Conservation (phyloP, 78 protist species). For the Planoprotostelium fungivorum region DNA sequence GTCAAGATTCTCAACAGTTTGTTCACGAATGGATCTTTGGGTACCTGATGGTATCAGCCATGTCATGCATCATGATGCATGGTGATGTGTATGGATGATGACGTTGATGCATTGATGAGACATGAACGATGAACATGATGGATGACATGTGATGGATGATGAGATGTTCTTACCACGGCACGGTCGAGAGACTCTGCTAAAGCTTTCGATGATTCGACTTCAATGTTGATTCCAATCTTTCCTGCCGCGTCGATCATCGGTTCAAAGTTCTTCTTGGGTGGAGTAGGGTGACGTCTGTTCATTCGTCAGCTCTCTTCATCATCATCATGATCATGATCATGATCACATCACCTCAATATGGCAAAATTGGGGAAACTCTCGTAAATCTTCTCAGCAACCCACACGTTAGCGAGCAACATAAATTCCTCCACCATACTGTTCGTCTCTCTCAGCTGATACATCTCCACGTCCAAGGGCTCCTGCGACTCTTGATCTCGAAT, state of each 20-base stretch:
- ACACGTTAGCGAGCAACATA: slow-evolving; percentile 92
- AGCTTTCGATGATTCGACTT: slow-evolving; percentile 13
- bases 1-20: slow-evolving; percentile 77
- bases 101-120: not conserved
- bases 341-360: slow-evolving; percentile 62
- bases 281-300: slow-evolving; percentile 60
- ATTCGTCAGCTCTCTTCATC: not conserved
- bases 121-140: too few relatives aligned
- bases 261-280: slow-evolving; percentile 32
- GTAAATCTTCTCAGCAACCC: slow-evolving; percentile 76
- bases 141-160: too few relatives aligned
- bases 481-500: slow-evolving; percentile 64
- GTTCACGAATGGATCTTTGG: slow-evolving; percentile 70
- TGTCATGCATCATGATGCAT: not conserved
- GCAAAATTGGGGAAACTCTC: slow-evolving; percentile 72
- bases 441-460: slow-evolving; percentile 43
- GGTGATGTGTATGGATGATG: not conserved
- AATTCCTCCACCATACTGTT: slow-evolving; percentile 91
- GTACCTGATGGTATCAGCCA: not conserved
- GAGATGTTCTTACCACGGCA: not conserved
- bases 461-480: slow-evolving; percentile 75
- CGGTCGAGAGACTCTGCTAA: slow-evolving; percentile 68
- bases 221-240: slow-evolving; percentile 46
- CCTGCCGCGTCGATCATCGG: slow-evolving; percentile 25
- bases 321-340: too few relatives aligned